A percentile compares a stretch with the other conserved stretches of the same genome.
Evolutionary conservation across 768 basidiomycete genomes (phyloP).

Genomic region (Gloeostereum incarnatum): DNA sequence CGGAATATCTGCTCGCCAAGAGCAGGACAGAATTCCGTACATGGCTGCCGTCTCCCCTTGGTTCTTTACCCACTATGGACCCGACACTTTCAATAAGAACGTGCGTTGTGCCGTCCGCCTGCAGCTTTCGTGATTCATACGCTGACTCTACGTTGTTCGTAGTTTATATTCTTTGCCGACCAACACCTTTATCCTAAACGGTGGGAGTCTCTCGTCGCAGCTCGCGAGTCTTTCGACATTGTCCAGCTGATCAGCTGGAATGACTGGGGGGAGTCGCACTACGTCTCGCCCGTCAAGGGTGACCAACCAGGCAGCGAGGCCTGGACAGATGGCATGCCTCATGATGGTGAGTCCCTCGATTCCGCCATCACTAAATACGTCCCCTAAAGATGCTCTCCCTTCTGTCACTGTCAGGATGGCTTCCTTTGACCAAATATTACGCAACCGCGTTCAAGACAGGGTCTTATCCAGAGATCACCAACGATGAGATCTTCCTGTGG

Average conservation of each 20-base stretch:
- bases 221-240: constrained; percentile 50
- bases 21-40: constrained; percentile 20
- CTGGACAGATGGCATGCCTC: constrained; percentile 64
- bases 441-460: constrained; percentile 68
- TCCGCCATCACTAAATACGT: not conserved
- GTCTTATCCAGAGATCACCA: constrained; percentile 40
- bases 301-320: constrained; percentile 61
- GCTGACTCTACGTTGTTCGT: not conserved
- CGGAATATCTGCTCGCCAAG: constrained; percentile 4
- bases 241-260: constrained; percentile 63
- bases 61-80: constrained; percentile 75
- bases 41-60: constrained; percentile 58
- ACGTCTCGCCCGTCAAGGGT: constrained; percentile 71
- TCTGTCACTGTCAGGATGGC: constrained; percentile 36
- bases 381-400: not conserved
- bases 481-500: constrained; percentile 63
- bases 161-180: constrained; percentile 63
- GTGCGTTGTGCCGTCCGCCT: constrained; percentile 22
- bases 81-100: constrained; percentile 65
- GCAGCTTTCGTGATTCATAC: not conserved
- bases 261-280: constrained; percentile 72
- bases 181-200: constrained; percentile 57
- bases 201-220: constrained; percentile 55
- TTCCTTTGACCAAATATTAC: constrained; percentile 58
- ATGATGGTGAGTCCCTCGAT: constrained; percentile 24